Base-by-base conservation (phyloP, 2,329 filamentous ascomycete genomes). In the Fusarium proliferatum region DNA sequence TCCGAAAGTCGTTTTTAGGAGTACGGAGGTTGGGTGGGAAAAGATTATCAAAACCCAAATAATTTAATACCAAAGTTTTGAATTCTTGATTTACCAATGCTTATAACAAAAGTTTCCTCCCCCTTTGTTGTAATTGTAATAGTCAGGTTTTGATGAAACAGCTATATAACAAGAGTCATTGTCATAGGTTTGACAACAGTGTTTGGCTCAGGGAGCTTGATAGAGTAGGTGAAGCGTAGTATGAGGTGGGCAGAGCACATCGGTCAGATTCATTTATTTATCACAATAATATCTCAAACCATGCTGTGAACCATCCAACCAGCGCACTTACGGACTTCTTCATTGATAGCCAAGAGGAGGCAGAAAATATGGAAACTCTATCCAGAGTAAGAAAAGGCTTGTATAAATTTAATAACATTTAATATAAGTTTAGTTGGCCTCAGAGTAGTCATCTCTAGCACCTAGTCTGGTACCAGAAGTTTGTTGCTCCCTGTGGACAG, bases 1-100 rank as follows among this genome's bases (percentile, higher is more conserved):
- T 69, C 58, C 53, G 26, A 34, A 51, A 42, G 38, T 42, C 11
- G 13, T 43, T 60, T 59, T 34, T 49, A 42, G 60, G 67, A 70
- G 67, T 70, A 60, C 12, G 48, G 53, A 43, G 39, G 58, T 30
- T 60, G 28, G 30, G 51, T 28, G 23, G 52, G 36, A 60, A 55
- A 56, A 42, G 13, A 56, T 21, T 13, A 5, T n/a, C 15, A 9
- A 39, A 63, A 49, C 36, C 46, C 41, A 48, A 42, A 55, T 23
- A 48, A 16, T 33, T 48, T 64, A 64, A 66, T 64, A 48, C 23
- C 30, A 17, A 55, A 19, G 21, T 52, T 19, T 21, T 36, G 16
- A 15, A 39, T 49, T 16, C 36, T 21, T 51, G 21, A 19, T 23
- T 28, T 19, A 36, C 17, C 4, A 34, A 38, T 57, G 21, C 19